Base-by-base conservation (phyloP, 75 land plant species). In the Cryptomeria japonica region DNA sequence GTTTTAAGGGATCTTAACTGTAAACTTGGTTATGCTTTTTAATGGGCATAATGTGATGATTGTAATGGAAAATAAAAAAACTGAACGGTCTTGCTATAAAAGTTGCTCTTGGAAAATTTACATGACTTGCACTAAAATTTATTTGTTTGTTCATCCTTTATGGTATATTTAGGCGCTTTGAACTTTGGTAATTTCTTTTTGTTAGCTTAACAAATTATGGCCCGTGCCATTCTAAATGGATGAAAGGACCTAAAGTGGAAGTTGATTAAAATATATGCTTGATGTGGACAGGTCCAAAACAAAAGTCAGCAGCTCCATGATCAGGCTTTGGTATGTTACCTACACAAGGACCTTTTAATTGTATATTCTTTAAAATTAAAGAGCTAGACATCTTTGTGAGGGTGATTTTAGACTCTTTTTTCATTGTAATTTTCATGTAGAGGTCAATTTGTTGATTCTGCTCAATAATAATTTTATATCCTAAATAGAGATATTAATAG, bases 311-410 rank as follows among this genome's bases (percentile, higher is more conserved):
- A 98, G 89, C 89, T 94, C 1, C 86, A 87, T 79, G 95, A 97
- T 86, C 96, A 94, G 77, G 99, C 99, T 37, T 84, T 98, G 94
- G 99, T 97, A 93, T 37, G 44, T 86, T 75, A 82, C 31, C 16
- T 28, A 28, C n/a, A 13, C 47, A 3, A 47, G 28, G 72, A 19
- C 37, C 86, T 38, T 18, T 51, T 3, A 32, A 32, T 55, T 32
- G 37, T n/a, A 85, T 3, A 56, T 85, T 31, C 25, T 36, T 85
- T 18, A 49, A 41, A 84, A 61, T 34, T 58, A 22, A 18, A 89
- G 16, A 51, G 85, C 53, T 22, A 14, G 31, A 41, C 32, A 44
- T 39, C 6, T 44, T 82, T 82, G 15, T 82, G 47, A 82, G 46
- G 37, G 77, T 39, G 51, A 3, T 82, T 64, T 64, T 44, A 46